A percentile compares a stretch with the other conserved stretches of the same genome.
Evolutionary conservation across 75 land plant genomes (phyloP).

Genomic region (Pinus tabuliformis): DNA sequence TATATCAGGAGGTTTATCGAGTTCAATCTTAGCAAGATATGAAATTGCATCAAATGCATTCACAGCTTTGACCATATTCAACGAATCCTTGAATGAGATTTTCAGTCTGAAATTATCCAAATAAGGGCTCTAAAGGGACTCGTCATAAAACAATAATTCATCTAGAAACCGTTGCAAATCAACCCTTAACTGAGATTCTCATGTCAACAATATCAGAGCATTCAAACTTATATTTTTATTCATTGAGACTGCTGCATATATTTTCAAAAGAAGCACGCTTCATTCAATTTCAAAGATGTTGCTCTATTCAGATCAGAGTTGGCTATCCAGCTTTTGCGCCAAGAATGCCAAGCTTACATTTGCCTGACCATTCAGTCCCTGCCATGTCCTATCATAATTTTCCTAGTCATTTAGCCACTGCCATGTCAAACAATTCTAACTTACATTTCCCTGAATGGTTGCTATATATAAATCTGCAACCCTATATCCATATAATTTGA

Average conservation of each 20-base stretch:
- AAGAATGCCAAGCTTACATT: too few species aligned
- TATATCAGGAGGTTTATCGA: conserved; percentile 44
- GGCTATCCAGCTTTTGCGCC: too few species aligned
- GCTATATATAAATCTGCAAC: neutral
- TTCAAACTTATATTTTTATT: too few species aligned
- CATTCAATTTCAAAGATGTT: too few species aligned
- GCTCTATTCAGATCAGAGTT: too few species aligned
- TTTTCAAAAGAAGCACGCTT: too few species aligned
- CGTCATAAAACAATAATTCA: conserved; percentile 41
- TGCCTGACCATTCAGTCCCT: conserved; percentile 12
- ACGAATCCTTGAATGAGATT: conserved; percentile 10
- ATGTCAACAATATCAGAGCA: too few species aligned
- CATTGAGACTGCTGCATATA: too few species aligned
- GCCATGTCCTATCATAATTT: conserved; percentile 30
- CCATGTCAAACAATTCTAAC: neutral
- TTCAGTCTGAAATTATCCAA: neutral
- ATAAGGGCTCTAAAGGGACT: conserved; percentile 56
- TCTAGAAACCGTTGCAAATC: conserved; percentile 59
- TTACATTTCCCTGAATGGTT: neutral
- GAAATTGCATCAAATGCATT: conserved; percentile 50
- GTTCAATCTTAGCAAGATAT: conserved; percentile 23
- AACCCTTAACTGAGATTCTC: conserved; percentile 48
- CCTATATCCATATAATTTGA: neutral
- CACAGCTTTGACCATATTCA: conserved; percentile 30
- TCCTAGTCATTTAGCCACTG: conserved; percentile 10